Conservation (phyloP, 2,329 filamentous ascomycete species). For the Epichloe sylvatica region DNA sequence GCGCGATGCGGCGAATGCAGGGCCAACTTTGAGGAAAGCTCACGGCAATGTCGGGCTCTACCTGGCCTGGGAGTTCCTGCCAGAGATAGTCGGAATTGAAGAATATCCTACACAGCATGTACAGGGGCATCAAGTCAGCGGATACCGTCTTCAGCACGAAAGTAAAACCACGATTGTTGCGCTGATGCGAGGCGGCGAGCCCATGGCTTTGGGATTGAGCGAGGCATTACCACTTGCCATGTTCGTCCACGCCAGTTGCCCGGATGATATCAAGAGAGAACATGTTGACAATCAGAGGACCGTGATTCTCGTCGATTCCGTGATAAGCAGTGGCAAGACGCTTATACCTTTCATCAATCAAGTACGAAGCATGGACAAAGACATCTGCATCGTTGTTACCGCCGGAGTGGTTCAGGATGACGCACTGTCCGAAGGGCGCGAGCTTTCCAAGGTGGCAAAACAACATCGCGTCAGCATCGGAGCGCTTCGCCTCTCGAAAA, state of each 20-base stretch:
- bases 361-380: constrained; percentile 25
- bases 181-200: constrained; percentile 49
- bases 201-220: constrained; percentile 45
- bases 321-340: constrained; percentile 43
- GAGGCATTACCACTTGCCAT: constrained; percentile 36
- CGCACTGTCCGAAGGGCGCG: constrained; percentile 9
- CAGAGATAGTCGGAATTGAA: constrained; percentile 35
- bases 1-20: constrained; percentile 32
- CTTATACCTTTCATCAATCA: constrained; percentile 33
- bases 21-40: constrained; percentile 31
- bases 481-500: constrained; percentile 40
- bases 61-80: constrained; percentile 35
- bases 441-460: constrained; percentile 9
- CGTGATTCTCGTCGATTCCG: constrained; percentile 44
- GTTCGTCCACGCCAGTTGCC: constrained; percentile 32
- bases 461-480: constrained; percentile 25
- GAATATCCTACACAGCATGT: constrained; percentile 35
- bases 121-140: constrained; percentile 28
- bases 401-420: constrained; percentile 38
- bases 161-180: constrained; percentile 37
- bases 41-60: constrained; percentile 38
- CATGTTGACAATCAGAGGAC: constrained; percentile 26
- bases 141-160: constrained; percentile 34
- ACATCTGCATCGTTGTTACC: constrained; percentile 37
- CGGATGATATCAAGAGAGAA: constrained; percentile 26